These are phyloP conservation scores for Ambrosiella cleistominuta DNA, from an alignment of 2,329 filamentous ascomycete genomes.

Conservation along the genomic window DNA sequence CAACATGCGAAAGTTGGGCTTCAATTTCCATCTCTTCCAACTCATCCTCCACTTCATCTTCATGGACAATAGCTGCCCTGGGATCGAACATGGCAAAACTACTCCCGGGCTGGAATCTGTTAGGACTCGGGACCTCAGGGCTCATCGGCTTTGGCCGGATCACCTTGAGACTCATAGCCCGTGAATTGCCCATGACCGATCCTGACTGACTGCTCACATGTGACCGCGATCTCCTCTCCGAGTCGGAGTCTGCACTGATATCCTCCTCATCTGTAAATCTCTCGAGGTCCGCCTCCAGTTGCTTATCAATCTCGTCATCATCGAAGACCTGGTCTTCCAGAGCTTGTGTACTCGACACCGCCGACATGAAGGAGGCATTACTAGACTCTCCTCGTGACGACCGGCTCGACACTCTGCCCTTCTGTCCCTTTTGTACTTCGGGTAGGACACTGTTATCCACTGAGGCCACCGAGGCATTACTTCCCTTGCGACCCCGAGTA, in stretches of 20 bases:
- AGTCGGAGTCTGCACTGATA: constrained; percentile 28
- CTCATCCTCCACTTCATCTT: constrained; percentile 34
- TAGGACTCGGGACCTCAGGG: neutral
- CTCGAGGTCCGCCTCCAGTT: constrained; percentile 47
- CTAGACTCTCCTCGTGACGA: constrained; percentile 16
- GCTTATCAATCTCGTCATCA: constrained; percentile 49
- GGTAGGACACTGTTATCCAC: neutral
- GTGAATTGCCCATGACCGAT: neutral
- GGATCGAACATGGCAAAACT: constrained; percentile 38
- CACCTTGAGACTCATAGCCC: neutral
- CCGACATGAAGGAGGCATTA: constrained; percentile 33
- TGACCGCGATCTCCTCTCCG: constrained; percentile 19
- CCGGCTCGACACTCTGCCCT: constrained; percentile 23
- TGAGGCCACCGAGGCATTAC: constrained; percentile 22
- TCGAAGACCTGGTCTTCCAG: constrained; percentile 29
- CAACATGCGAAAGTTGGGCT: constrained; percentile 22
- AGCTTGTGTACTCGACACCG: constrained; percentile 29
- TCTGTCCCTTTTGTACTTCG: constrained; percentile 17
- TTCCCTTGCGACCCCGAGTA: constrained; percentile 33
- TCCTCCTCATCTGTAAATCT: constrained; percentile 36
- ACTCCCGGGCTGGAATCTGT: constrained; percentile 4
- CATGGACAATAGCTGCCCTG: constrained; percentile 24
- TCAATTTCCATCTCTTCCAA: constrained; percentile 31
- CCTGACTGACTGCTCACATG: neutral
- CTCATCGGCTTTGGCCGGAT: neutral